Evolutionary conservation across 2,329 filamentous ascomycete genomes (phyloP).

Genomic region (Lasiodiplodia sp.): DNA sequence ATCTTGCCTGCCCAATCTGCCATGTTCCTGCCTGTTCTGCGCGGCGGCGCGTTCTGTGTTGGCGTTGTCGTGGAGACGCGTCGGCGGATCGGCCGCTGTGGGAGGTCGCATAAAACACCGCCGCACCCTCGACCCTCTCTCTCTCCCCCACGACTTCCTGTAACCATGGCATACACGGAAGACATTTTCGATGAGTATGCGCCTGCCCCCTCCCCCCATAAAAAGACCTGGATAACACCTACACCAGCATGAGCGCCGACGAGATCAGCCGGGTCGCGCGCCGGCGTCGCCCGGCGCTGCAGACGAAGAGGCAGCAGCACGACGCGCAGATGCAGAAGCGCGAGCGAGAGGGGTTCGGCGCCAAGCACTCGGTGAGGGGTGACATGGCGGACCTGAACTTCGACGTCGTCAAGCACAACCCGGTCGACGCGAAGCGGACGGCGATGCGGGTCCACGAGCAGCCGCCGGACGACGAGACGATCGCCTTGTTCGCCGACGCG

Average conservation of each 20-base stretch:
- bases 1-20: neutral
- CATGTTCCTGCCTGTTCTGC: neutral
- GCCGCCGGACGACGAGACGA: neutral
- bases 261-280: no score
- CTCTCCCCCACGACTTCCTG: neutral
- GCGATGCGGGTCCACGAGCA: neutral
- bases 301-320: neutral
- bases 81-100: neutral
- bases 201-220: neutral
- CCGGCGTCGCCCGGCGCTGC: neutral
- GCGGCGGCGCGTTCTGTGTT: neutral
- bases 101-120: neutral
- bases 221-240: neutral
- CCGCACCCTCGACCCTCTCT: neutral
- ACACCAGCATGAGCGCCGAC: no score
- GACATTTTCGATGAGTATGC: neutral
- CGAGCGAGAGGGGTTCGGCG: neutral
- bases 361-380: neutral
- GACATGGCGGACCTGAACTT: neutral
- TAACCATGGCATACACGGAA: neutral
- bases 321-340: neutral
- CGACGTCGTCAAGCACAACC: slow-evolving; percentile 9
- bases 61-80: slow-evolving; percentile 2
- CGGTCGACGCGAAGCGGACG: neutral
- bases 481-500: slow-evolving; percentile 1